Conservation (phyloP, 2,329 filamentous ascomycete genomes). For the Colletotrichum tropicale region DNA sequence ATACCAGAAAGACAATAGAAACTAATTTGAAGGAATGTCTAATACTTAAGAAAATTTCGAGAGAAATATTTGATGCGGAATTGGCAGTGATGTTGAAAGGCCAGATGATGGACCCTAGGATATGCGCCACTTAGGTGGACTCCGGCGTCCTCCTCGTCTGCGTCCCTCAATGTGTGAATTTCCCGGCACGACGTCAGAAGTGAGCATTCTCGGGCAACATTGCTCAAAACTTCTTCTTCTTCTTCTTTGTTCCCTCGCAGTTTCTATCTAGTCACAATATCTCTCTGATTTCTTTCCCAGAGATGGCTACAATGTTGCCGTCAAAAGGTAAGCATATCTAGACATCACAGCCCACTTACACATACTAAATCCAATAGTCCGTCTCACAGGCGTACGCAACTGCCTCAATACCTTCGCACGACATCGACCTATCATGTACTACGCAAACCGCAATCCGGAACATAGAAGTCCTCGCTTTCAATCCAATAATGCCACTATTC, state of each 20-base stretch:
- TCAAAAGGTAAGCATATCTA: not conserved
- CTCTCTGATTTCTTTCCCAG: not conserved
- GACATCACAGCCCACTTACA: not conserved
- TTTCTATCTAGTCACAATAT: too few species aligned
- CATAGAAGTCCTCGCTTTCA: not conserved
- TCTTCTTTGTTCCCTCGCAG: not conserved
- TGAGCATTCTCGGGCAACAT: not conserved
- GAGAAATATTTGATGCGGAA: not conserved
- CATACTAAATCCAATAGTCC: not conserved
- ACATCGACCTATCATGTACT: not conserved
- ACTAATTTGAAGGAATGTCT: fast-evolving
- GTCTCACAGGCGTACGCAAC: not conserved
- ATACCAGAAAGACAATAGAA: not conserved
- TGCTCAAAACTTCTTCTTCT: not conserved
- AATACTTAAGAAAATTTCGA: not conserved
- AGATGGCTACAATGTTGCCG: not conserved
- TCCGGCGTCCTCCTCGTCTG: not conserved
- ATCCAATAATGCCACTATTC: not conserved
- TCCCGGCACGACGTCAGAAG: not conserved
- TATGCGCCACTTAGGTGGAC: not conserved
- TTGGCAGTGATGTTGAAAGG: not conserved
- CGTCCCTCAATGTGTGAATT: not conserved
- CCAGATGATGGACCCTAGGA: not conserved
- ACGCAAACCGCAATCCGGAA: fast-evolving
- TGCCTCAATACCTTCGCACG: not conserved